Conservation (phyloP, 352 stramenopile species). For the Pythium insidiosum region DNA sequence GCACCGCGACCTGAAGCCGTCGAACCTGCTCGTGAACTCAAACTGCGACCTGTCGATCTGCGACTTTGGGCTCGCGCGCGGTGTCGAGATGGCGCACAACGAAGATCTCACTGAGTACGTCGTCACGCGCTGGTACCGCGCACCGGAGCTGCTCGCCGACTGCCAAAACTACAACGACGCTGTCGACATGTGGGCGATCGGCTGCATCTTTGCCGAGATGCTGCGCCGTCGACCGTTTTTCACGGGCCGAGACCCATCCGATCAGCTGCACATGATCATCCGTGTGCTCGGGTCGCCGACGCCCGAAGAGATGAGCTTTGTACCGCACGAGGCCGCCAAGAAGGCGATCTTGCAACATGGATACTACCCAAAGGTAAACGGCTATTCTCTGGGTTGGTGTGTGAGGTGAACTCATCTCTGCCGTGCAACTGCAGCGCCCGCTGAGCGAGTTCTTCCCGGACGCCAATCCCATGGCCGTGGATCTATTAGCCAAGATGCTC, state of each 20-base stretch:
- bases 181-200: constrained; percentile 95
- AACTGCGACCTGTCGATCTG: constrained; percentile 41
- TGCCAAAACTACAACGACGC: constrained; percentile 96
- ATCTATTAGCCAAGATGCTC: constrained; percentile 89
- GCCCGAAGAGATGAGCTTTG: constrained; percentile 95
- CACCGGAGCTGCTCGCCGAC: constrained; percentile 75
- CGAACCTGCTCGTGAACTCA: constrained; percentile 36
- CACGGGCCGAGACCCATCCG: constrained; percentile 68
- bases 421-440: constrained; percentile 24
- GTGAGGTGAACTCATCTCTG: neutral
- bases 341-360: constrained; percentile 78
- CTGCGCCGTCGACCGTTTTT: constrained; percentile 92
- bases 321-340: constrained; percentile 89
- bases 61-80: constrained; percentile 60
- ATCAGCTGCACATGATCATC: constrained; percentile 84
- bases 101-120: constrained; percentile 64
- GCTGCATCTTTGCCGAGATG: constrained; percentile 99
- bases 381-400: no score
- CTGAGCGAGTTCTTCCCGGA: constrained; percentile 83
- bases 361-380: constrained; percentile 81
- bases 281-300: constrained; percentile 91
- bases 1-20: constrained; percentile 31
- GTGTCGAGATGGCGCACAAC: constrained; percentile 53
- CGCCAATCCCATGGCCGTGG: constrained; percentile 68
- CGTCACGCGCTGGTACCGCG: constrained; percentile 78